Evolutionary conservation across 768 basidiomycete genomes (phyloP).

Genomic region (Lentinula sp.): DNA sequence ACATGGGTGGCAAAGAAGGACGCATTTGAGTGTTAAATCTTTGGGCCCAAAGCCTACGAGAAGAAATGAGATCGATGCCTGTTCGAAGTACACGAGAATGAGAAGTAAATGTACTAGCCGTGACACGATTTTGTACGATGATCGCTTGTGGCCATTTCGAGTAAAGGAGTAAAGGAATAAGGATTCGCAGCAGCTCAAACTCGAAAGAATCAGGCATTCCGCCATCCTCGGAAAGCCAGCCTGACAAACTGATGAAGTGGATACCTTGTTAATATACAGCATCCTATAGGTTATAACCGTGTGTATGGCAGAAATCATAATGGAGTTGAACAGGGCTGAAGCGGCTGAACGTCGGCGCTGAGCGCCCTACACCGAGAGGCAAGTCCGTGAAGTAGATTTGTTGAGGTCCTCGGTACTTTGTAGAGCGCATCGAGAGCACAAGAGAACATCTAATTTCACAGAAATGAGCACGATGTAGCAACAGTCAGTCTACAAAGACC

Average conservation of each 20-base stretch:
- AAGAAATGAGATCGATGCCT: neutral
- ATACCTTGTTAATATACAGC: neutral
- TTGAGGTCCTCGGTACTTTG: neutral
- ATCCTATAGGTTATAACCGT: neutral
- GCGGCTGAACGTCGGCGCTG: neutral
- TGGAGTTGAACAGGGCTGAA: neutral
- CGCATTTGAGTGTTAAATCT: neutral
- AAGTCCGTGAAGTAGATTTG: neutral
- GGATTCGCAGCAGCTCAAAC: neutral
- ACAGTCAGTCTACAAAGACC: neutral
- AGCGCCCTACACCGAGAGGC: neutral
- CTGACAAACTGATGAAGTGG: neutral
- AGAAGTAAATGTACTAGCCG: neutral
- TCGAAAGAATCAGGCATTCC: neutral
- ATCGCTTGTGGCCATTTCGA: neutral
- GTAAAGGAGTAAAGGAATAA: neutral
- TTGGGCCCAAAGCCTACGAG: neutral
- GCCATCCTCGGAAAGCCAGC: neutral
- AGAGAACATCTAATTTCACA: neutral
- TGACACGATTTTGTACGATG: neutral
- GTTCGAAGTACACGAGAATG: neutral
- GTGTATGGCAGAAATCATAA: neutral
- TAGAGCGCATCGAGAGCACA: neutral
- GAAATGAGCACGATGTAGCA: neutral
- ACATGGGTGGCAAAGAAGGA: neutral